Percentiles rank a stretch among this genome's conserved stretches.
Evolutionary conservation across 805 yeast genomes (phyloP).

Genomic region (Kuraishia molischiana): DNA sequence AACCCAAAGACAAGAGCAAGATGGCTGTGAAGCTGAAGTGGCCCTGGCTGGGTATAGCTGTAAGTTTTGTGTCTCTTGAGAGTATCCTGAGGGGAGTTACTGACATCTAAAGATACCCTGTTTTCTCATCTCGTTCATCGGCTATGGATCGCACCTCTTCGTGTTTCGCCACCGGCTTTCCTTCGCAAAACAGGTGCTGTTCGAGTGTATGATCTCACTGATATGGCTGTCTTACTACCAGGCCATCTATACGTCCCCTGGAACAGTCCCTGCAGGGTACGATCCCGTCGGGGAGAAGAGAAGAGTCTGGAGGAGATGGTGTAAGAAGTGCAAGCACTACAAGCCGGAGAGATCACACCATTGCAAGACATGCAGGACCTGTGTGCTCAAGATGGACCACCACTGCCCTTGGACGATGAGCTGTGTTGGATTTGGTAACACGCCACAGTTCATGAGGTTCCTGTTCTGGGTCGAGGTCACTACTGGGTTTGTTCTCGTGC

Average conservation of each 20-base stretch:
- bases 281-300: slow-evolving; percentile 23
- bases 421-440: slow-evolving; percentile 74
- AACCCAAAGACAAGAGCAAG: not conserved
- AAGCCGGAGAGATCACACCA: slow-evolving; percentile 86
- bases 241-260: slow-evolving; percentile 64
- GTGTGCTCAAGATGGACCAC: slow-evolving; percentile 89
- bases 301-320: slow-evolving; percentile 50
- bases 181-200: slow-evolving; percentile 28
- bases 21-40: slow-evolving; percentile 10
- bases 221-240: slow-evolving; percentile 67
- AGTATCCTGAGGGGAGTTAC: too few species aligned
- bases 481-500: slow-evolving; percentile 34
- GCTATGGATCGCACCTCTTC: slow-evolving; percentile 52
- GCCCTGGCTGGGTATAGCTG: slow-evolving; percentile 14
- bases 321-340: slow-evolving; percentile 58
- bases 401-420: slow-evolving; percentile 92
- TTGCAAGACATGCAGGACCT: slow-evolving; percentile 64
- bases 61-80: slow-evolving; percentile 9
- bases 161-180: slow-evolving; percentile 38
- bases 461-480: slow-evolving; percentile 52
- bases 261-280: slow-evolving; percentile 47
- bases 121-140: slow-evolving; percentile 43
- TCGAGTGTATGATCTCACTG: slow-evolving; percentile 37
- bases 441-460: slow-evolving; percentile 76
- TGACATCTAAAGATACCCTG: slow-evolving; percentile 74